Conservation (phyloP, 805 yeast species). For the Suhomyces canberraensis region DNA sequence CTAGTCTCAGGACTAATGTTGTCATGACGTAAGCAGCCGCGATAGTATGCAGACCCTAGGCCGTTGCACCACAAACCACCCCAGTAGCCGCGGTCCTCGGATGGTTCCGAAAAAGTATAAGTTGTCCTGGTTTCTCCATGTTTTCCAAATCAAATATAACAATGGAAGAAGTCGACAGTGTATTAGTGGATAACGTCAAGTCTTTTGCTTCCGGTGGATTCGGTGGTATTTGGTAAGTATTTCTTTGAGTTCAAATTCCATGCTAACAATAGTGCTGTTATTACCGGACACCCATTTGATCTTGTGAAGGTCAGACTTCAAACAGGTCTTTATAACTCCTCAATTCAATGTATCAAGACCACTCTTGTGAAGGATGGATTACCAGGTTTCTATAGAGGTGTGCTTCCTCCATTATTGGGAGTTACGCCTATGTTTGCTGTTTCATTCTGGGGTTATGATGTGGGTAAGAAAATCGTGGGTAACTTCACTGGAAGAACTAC, state of each 20-base stretch:
- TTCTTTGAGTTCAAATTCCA: neutral
- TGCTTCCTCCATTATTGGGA: slow-evolving; percentile 89
- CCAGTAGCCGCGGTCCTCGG: slow-evolving; percentile 3
- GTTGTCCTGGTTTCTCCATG: slow-evolving; percentile 2
- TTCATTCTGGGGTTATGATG: slow-evolving; percentile 96
- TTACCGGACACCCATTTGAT: slow-evolving; percentile 97
- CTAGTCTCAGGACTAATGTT: no score
- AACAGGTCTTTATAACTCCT: slow-evolving; percentile 65
- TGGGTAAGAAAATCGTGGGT: slow-evolving; percentile 76
- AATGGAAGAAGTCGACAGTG: slow-evolving; percentile 46
- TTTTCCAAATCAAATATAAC: neutral
- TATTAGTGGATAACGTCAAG: slow-evolving; percentile 71
- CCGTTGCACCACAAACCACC: no score
- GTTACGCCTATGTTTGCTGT: slow-evolving; percentile 99
- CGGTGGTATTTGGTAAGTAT: slow-evolving; percentile 70
- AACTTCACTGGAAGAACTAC: slow-evolving; percentile 36
- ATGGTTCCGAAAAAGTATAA: slow-evolving; percentile 1
- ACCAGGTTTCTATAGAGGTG: slow-evolving; percentile 87
- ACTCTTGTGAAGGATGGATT: slow-evolving; percentile 75
- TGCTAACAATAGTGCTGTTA: slow-evolving; percentile 60
- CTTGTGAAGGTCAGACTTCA: slow-evolving; percentile 88
- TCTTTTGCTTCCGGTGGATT: slow-evolving; percentile 92
- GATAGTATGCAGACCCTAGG: no score
- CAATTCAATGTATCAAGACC: slow-evolving; percentile 63
- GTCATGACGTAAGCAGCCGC: no score